These are phyloP conservation scores for Anisogramma anomala DNA, from an alignment of 2,329 filamentous ascomycete genomes.

Conservation along the genomic window DNA sequence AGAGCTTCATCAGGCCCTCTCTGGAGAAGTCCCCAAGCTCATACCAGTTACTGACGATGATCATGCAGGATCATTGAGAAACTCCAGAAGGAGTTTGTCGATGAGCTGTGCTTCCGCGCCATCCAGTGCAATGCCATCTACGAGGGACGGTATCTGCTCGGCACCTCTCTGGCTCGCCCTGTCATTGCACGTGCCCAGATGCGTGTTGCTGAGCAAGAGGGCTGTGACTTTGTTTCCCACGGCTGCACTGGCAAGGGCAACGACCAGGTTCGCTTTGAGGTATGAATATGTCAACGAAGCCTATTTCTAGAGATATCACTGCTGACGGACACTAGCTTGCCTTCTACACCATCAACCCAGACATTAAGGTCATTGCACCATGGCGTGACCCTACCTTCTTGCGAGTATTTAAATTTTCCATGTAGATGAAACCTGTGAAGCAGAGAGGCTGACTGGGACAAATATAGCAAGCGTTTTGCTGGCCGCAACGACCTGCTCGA, in stretches of 20 bases:
- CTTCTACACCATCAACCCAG: constrained; percentile 36
- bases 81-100: constrained; percentile 63
- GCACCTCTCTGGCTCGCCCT: constrained; percentile 54
- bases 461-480: constrained; percentile 41
- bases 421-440: background rate
- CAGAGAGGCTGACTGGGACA: background rate
- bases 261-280: constrained; percentile 54
- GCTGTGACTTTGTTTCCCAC: constrained; percentile 40
- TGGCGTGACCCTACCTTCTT: constrained; percentile 62
- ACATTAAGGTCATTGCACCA: constrained; percentile 62
- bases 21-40: background rate
- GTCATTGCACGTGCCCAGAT: constrained; percentile 60
- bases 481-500: constrained; percentile 63
- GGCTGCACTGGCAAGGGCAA: constrained; percentile 41
- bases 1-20: background rate
- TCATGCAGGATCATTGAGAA: constrained; percentile 39
- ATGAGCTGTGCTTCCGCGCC: constrained; percentile 69
- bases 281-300: background rate
- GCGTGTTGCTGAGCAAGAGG: constrained; percentile 47
- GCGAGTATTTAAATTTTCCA: background rate
- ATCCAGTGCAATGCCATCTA: constrained; percentile 64
- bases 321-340: constrained; percentile 20
- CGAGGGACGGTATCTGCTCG: constrained; percentile 40
- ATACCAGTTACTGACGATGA: constrained; percentile 29
- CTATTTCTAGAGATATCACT: constrained; percentile 2